These are phyloP conservation scores for Cyclotella sp. DNA, from an alignment of 108 stramenopile genomes.

Conservation along the genomic window DNA sequence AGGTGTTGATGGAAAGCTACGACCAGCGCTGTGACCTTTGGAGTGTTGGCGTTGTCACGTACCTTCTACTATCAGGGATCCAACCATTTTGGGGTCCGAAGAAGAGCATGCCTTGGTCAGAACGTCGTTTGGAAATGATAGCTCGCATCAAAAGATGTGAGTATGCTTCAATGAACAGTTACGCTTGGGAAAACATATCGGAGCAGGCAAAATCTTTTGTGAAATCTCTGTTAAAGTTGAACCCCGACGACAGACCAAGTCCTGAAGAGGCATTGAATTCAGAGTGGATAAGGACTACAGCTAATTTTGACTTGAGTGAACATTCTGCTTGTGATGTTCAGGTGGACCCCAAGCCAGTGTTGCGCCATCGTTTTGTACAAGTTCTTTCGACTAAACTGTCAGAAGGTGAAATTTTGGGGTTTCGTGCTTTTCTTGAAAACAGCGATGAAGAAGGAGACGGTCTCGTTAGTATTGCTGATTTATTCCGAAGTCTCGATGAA, in stretches of 20 bases:
- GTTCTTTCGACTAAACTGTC: neutral
- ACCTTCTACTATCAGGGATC: constrained; percentile 31
- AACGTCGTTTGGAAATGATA: constrained; percentile 32
- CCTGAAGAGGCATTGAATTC: constrained; percentile 20
- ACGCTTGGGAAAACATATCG: constrained; percentile 1
- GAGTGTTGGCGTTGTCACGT: constrained; percentile 23
- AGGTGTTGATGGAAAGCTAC: constrained; percentile 8
- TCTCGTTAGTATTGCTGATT: neutral
- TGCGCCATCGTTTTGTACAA: neutral
- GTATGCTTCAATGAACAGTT: constrained; percentile 15
- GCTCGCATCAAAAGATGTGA: constrained; percentile 35
- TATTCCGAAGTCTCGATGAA: neutral
- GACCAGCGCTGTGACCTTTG: constrained; percentile 26
- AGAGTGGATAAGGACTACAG: constrained; percentile 4
- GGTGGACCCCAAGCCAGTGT: neutral
- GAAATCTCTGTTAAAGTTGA: neutral
- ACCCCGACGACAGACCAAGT: neutral
- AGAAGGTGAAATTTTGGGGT: neutral
- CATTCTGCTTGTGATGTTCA: neutral
- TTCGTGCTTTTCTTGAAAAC: neutral
- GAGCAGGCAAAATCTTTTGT: constrained; percentile 18
- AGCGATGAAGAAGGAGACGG: neutral
- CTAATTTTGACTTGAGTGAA: neutral
- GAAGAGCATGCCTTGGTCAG: constrained; percentile 23
- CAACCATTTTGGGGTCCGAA: constrained; percentile 42